Percentiles rank a stretch among this genome's conserved stretches.
These are phyloP conservation scores for Fraxinus ornus DNA, from an alignment of 305 asterid genomes.

Conservation along the genomic window DNA sequence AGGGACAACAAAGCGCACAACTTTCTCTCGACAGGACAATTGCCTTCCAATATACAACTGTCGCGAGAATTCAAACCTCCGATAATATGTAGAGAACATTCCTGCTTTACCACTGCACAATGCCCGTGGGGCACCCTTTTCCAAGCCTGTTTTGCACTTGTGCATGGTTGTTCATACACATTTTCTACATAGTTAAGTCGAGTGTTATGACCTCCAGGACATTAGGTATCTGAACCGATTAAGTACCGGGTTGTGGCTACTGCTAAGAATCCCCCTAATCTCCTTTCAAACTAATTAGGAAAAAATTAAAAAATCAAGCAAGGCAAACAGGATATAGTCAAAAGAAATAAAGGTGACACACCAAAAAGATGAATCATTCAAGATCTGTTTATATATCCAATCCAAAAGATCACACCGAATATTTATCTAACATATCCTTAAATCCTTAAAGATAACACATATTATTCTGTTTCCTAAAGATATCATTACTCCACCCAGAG, in stretches of 20 bases:
- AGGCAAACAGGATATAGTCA: background rate
- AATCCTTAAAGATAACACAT: background rate
- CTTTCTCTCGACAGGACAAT: no score
- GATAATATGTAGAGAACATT: no score
- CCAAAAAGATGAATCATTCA: background rate
- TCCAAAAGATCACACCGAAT: background rate
- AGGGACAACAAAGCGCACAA: no score
- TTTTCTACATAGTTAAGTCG: no score
- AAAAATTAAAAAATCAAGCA: background rate
- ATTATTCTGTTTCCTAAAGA: background rate
- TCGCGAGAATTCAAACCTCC: no score
- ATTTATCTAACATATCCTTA: background rate
- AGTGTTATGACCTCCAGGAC: no score
- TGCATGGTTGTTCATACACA: no score
- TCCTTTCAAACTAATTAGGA: background rate
- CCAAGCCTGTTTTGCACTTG: no score
- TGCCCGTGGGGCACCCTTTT: no score
- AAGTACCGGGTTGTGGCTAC: background rate
- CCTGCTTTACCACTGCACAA: no score
- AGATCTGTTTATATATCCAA: background rate
- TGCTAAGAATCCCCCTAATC: background rate
- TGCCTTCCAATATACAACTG: no score
- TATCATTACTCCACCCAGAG: background rate
- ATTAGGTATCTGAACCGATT: background rate
- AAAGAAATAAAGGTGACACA: background rate